Evolutionary conservation across 192 early-diverging fungal species (phyloP).

Genomic region (Dissophora ornata): DNA sequence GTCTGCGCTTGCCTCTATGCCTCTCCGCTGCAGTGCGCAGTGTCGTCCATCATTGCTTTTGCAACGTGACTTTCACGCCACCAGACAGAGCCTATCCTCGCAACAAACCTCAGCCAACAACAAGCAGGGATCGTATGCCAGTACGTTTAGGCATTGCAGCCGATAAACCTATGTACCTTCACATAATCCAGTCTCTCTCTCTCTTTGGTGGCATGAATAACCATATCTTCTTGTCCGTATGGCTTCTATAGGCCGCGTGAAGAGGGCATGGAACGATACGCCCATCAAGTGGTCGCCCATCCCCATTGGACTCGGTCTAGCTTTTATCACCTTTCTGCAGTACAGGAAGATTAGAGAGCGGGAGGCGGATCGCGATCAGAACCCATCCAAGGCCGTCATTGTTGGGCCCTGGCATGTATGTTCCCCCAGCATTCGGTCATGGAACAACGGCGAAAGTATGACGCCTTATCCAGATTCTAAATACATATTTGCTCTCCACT

Average conservation of each 20-base stretch:
- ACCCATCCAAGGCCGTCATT: conserved; percentile 60
- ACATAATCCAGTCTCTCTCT: too few relatives aligned
- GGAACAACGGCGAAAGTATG: too few relatives aligned
- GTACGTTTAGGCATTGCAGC: too few relatives aligned
- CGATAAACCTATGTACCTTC: too few relatives aligned
- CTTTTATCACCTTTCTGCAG: conserved; percentile 76
- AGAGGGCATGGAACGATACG: conserved; percentile 60
- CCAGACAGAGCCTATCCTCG: conserved; percentile 7
- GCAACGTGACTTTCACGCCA: conserved; percentile 36
- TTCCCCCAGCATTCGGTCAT: not conserved
- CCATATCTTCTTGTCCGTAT: not conserved
- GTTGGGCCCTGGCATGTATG: conserved; percentile 86
- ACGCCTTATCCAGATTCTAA: too few relatives aligned
- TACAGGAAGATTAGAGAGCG: conserved; percentile 61
- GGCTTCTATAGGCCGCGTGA: conserved; percentile 40
- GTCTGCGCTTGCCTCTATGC: not conserved
- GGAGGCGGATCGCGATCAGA: conserved; percentile 49
- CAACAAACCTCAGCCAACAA: conserved; percentile 8
- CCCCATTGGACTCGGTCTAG: conserved; percentile 78
- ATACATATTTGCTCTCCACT: too few relatives aligned
- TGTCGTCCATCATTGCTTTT: conserved; percentile 13
- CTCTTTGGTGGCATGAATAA: not conserved
- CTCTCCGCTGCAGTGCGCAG: not conserved
- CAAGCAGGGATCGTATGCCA: conserved; percentile 22
- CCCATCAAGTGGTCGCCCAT: conserved; percentile 78